A percentile compares a stretch with the other conserved stretches of the same genome.
Evolutionary conservation across 495 filamentous ascomycete species (phyloP).

Genomic region (Staphylotrichum tortipilum): DNA sequence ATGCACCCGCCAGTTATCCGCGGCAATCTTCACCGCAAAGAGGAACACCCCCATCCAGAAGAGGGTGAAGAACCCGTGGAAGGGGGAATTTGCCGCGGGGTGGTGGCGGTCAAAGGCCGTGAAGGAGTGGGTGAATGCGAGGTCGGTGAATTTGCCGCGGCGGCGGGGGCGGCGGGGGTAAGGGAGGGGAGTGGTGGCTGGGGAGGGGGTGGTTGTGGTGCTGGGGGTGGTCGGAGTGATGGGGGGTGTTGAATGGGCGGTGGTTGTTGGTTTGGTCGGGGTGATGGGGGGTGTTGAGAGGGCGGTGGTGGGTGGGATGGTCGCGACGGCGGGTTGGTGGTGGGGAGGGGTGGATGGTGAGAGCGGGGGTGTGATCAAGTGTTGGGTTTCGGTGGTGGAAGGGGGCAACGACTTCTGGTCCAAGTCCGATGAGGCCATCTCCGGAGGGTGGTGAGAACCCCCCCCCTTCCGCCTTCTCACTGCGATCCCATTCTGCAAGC

Average conservation of each 20-base stretch:
- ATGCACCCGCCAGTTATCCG: slow-evolving; percentile 53
- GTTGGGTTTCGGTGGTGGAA: neutral
- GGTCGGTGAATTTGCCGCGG: slow-evolving; percentile 50
- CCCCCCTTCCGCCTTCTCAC: neutral
- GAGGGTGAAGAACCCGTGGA: slow-evolving; percentile 68
- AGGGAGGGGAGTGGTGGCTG: neutral
- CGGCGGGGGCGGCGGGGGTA: neutral
- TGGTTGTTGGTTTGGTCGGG: too few relatives aligned
- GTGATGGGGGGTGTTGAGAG: too few relatives aligned
- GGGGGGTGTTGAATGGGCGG: too few relatives aligned
- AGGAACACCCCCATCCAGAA: slow-evolving; percentile 63
- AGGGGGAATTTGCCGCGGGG: slow-evolving; percentile 47
- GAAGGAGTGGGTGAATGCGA: slow-evolving; percentile 61
- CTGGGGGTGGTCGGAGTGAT: neutral
- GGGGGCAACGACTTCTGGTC: too few relatives aligned
- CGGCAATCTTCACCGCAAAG: slow-evolving; percentile 52
- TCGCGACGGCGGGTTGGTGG: too few relatives aligned
- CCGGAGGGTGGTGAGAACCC: too few relatives aligned
- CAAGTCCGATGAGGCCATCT: too few relatives aligned
- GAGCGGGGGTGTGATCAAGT: too few relatives aligned
- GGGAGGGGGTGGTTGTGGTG: neutral
- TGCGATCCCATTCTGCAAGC: neutral
- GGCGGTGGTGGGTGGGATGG: too few relatives aligned
- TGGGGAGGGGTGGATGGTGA: too few relatives aligned
- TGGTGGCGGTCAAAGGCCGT: slow-evolving; percentile 65